These are phyloP conservation scores for Ampelocalamus luodianensis DNA, from an alignment of 176 grass and related monocot species.

Conservation along the genomic window DNA sequence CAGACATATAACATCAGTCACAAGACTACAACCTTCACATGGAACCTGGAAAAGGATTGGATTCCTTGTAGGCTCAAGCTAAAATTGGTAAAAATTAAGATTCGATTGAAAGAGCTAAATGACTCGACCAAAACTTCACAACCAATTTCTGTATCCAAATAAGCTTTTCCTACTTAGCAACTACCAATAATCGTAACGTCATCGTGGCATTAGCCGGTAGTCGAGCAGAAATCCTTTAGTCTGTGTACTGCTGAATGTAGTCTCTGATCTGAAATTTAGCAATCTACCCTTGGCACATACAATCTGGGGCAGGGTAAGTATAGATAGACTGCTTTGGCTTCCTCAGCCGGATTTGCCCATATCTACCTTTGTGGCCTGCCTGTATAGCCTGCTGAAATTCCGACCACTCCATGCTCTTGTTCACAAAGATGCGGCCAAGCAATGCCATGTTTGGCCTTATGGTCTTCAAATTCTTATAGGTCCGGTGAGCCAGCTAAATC, in stretches of 20 bases:
- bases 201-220: not conserved
- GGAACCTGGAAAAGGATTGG: not conserved
- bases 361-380: constrained; percentile 78
- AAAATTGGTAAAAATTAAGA: not conserved
- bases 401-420: constrained; percentile 80
- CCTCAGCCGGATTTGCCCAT: constrained; percentile 79
- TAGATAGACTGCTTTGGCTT: constrained; percentile 89
- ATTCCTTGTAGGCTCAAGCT: not conserved
- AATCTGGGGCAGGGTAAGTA: constrained; percentile 93
- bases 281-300: constrained; percentile 75
- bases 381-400: constrained; percentile 69
- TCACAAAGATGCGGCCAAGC: constrained; percentile 80
- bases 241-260: not conserved
- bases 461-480: constrained; percentile 83
- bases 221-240: not conserved
- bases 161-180: constrained; percentile 3
- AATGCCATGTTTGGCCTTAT: constrained; percentile 91
- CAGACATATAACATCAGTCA: not conserved
- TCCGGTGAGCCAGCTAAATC: constrained; percentile 73
- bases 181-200: not conserved
- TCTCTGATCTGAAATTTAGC: not conserved
- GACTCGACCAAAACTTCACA: constrained; percentile 36
- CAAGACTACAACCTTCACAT: constrained; percentile 14
- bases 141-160: not conserved
- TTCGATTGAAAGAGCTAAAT: constrained; percentile 6